Evolutionary conservation across 1,139 yeast species (phyloP).

Genomic region (Kodamaea sp.): DNA sequence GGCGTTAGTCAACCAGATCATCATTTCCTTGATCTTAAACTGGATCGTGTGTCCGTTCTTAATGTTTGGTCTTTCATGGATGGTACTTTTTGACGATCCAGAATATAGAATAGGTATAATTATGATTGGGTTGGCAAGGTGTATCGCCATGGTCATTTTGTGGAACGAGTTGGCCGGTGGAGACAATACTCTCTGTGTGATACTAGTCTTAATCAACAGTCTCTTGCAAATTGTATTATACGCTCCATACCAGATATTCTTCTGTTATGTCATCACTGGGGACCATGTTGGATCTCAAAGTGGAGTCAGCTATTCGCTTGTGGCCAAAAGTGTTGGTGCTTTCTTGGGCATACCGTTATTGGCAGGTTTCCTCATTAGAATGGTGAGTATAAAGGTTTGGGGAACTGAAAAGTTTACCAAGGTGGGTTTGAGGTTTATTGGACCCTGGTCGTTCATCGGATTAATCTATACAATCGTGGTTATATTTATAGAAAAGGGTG

Average conservation of each 20-base stretch:
- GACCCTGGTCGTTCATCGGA: slow-evolving; percentile 56
- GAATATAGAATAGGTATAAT: slow-evolving; percentile 57
- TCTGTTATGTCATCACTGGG: slow-evolving; percentile 42
- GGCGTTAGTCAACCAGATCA: slow-evolving; percentile 32
- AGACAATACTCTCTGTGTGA: slow-evolving; percentile 52
- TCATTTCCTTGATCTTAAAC: slow-evolving; percentile 46
- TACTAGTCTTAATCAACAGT: slow-evolving; percentile 54
- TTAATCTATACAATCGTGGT: slow-evolving; percentile 54
- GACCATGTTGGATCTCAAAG: slow-evolving; percentile 12
- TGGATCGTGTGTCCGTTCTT: slow-evolving; percentile 61
- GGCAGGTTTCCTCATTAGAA: slow-evolving; percentile 46
- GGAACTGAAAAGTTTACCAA: slow-evolving; percentile 33
- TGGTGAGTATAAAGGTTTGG: slow-evolving; percentile 18
- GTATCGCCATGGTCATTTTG: slow-evolving; percentile 66
- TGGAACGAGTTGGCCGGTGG: slow-evolving; percentile 63
- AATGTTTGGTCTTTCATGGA: slow-evolving; percentile 62
- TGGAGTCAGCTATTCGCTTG: slow-evolving; percentile 36
- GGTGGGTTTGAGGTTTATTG: slow-evolving; percentile 37
- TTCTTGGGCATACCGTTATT: slow-evolving; percentile 59
- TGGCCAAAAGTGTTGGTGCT: slow-evolving; percentile 53
- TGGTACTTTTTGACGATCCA: slow-evolving; percentile 46
- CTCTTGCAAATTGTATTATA: slow-evolving; percentile 53
- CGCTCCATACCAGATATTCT: slow-evolving; percentile 55
- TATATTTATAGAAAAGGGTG: slow-evolving; percentile 56
- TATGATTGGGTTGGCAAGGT: slow-evolving; percentile 61